Percentiles rank a stretch among this genome's conserved stretches.
Evolutionary conservation across 208 protist species (phyloP).

Genomic region (Herpetomonas tarakana): DNA sequence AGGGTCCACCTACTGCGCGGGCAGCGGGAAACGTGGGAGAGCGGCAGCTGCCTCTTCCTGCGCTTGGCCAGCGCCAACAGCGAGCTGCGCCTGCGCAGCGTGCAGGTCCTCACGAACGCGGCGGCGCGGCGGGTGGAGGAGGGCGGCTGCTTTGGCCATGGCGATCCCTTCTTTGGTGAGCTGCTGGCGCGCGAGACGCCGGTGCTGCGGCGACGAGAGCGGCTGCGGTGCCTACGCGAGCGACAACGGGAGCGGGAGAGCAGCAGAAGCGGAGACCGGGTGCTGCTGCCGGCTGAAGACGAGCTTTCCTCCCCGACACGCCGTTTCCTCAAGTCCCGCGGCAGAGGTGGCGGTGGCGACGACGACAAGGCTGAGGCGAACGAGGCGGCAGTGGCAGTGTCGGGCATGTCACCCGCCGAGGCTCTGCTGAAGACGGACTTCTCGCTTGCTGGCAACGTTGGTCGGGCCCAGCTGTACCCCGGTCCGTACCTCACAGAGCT

Average conservation of each 20-base stretch:
- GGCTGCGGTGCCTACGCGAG: neutral
- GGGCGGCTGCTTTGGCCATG: constrained; percentile 52
- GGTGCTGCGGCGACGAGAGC: neutral
- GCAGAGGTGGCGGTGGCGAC: no score
- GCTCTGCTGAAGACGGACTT: constrained; percentile 34
- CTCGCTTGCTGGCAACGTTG: constrained; percentile 41
- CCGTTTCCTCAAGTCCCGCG: neutral
- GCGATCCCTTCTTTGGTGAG: constrained; percentile 59
- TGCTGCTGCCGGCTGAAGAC: neutral
- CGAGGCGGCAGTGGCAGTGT: neutral
- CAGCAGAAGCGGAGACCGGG: neutral
- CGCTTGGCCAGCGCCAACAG: constrained; percentile 73
- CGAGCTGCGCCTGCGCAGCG: constrained; percentile 68
- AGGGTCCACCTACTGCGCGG: no score
- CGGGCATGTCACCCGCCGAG: no score
- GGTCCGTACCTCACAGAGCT: constrained; percentile 78
- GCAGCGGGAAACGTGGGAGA: constrained; percentile 43
- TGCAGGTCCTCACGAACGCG: constrained; percentile 63
- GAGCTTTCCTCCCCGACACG: neutral
- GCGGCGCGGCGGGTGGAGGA: constrained; percentile 50
- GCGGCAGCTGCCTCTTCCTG: constrained; percentile 47
- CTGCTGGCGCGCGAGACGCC: constrained; percentile 19
- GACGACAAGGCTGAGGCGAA: no score
- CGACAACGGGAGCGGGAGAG: neutral
- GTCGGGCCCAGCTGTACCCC: constrained; percentile 51